Percentiles rank a stretch among this genome's conserved stretches.
These are phyloP conservation scores for Vicia villosa DNA, from an alignment of 306 rosid genomes.

Conservation along the genomic window DNA sequence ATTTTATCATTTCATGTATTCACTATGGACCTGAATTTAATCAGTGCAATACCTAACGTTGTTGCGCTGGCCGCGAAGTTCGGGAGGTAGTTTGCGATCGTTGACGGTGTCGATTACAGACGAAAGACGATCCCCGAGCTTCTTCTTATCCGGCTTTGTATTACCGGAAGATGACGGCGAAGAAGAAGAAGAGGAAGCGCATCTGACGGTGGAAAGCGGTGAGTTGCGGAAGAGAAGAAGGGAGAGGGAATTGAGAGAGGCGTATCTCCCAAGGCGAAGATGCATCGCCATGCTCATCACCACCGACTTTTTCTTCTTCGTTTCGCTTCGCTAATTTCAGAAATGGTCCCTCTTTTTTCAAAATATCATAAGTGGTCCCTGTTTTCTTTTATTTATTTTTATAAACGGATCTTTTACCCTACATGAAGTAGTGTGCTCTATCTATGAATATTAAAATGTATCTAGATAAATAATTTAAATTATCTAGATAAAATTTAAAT, in stretches of 20 bases:
- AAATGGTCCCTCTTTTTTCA: neutral
- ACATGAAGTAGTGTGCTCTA: no score
- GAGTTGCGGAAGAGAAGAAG: slow-evolving; percentile 26
- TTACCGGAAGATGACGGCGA: slow-evolving; percentile 46
- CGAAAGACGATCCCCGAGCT: slow-evolving; percentile 65
- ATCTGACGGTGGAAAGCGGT: slow-evolving; percentile 28
- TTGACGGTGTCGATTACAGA: slow-evolving; percentile 75
- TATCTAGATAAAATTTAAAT: no score
- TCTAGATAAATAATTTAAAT: no score
- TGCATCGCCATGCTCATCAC: slow-evolving; percentile 48
- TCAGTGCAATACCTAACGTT: slow-evolving; percentile 57
- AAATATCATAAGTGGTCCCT: neutral
- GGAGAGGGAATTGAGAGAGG: slow-evolving; percentile 17
- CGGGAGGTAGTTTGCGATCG: slow-evolving; percentile 81
- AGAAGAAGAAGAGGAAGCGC: slow-evolving; percentile 41
- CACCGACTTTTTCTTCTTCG: slow-evolving; percentile 8
- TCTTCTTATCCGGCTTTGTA: slow-evolving; percentile 65
- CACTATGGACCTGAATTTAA: neutral
- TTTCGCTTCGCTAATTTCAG: neutral
- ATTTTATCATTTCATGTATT: neutral
- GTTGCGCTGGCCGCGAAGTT: slow-evolving; percentile 87
- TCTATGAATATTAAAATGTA: no score
- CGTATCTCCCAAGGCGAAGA: slow-evolving; percentile 45
- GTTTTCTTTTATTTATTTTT: no score
- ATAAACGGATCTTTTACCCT: no score